Evolutionary conservation across 805 yeast genomes (phyloP).

Genomic region (Cyberlindnera maclurae): DNA sequence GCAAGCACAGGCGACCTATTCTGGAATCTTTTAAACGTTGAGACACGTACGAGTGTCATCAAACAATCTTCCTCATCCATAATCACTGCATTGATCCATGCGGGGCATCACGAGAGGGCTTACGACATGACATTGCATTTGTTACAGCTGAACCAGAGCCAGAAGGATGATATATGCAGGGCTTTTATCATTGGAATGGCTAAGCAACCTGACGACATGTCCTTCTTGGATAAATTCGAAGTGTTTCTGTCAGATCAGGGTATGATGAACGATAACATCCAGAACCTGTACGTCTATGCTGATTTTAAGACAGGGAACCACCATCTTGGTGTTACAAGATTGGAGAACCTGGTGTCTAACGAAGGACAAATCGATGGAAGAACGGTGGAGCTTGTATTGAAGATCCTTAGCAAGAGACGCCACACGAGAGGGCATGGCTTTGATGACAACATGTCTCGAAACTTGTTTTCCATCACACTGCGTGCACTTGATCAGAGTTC

Average conservation of each 20-base stretch:
- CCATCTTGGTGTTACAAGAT: conserved; percentile 6
- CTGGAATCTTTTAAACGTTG: conserved; percentile 7
- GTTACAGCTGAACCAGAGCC: conserved; percentile 2
- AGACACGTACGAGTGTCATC: conserved; percentile 6
- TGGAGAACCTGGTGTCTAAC: conserved; percentile 4
- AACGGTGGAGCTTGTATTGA: conserved; percentile 10
- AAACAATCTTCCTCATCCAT: conserved; percentile 8
- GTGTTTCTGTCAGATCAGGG: conserved; percentile 3
- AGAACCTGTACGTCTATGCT: conserved; percentile 12
- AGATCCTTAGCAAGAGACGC: conserved; percentile 1
- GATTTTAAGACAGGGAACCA: conserved; percentile 9
- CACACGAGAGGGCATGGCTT: neutral
- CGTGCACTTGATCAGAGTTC: conserved; percentile 5
- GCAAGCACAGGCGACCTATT: conserved; percentile 6
- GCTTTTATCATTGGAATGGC: conserved; percentile 4
- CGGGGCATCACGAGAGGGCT: conserved; percentile 3
- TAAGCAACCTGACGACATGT: conserved; percentile 1
- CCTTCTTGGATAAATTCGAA: conserved; percentile 11
- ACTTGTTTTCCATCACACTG: conserved; percentile 2
- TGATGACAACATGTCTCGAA: conserved; percentile 4
- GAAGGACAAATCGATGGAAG: conserved; percentile 3
- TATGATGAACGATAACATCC: conserved; percentile 5
- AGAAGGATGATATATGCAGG: conserved; percentile 4
- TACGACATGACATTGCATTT: conserved; percentile 10
- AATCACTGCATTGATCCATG: conserved; percentile 6